phyloP scores from a whole-genome alignment of 2,329 filamentous ascomycete genomes.

The Rhexocercosporidium sp. region DNA sequence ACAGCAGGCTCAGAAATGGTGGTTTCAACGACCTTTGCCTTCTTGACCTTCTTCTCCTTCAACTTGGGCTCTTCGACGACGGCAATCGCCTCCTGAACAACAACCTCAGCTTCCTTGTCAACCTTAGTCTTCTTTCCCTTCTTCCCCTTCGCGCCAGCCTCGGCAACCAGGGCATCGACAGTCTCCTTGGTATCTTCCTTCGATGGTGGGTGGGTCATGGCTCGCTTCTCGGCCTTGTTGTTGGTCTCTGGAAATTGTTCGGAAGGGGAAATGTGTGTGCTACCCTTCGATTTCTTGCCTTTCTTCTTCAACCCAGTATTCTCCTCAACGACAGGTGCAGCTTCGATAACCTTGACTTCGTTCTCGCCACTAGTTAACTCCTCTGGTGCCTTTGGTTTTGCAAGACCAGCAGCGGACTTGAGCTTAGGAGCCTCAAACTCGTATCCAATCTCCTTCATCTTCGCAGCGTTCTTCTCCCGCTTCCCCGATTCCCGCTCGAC shows the following conservation, averaged over 20 bases:
- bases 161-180: slow-evolving; percentile 10
- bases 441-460: slow-evolving; percentile 82
- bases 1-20: neutral
- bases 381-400: slow-evolving; percentile 40
- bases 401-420: slow-evolving; percentile 64
- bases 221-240: slow-evolving; percentile 2
- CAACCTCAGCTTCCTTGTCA: slow-evolving; percentile 16
- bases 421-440: slow-evolving; percentile 77
- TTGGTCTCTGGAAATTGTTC: neutral
- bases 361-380: slow-evolving; percentile 33
- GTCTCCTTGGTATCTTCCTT: slow-evolving; percentile 22
- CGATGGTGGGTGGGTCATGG: neutral
- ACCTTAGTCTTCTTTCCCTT: slow-evolving; percentile 36
- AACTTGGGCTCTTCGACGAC: slow-evolving; percentile 43
- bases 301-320: slow-evolving; percentile 38
- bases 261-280: neutral
- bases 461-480: slow-evolving; percentile 71
- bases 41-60: slow-evolving; percentile 27
- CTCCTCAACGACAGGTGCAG: slow-evolving; percentile 30
- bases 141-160: slow-evolving; percentile 23
- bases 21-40: slow-evolving; percentile 10
- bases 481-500: slow-evolving; percentile 75
- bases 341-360: slow-evolving; percentile 41
- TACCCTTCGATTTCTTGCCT: slow-evolving; percentile 39
- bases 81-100: slow-evolving; percentile 14